Base-by-base conservation (phyloP, 305 asterid species). In the Salvia sclarea region DNA sequence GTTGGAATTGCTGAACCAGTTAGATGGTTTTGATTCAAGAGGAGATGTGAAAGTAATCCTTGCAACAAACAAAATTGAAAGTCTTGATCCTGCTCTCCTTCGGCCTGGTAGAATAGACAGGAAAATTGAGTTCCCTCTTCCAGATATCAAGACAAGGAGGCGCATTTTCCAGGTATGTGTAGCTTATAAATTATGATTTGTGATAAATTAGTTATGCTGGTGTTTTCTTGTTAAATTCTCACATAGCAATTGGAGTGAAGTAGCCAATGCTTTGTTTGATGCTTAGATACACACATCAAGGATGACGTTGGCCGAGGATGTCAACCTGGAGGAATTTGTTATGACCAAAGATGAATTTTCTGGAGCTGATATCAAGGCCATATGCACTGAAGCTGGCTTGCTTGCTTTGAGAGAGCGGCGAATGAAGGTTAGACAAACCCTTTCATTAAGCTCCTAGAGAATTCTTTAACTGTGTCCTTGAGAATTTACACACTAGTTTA, bases 371-470 rank as follows among this genome's bases (percentile, higher is more conserved):
- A 91, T 91, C 55, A 91, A 91, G 78, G 95, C 97, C 56, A 91
- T 89, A 75, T 89, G 96, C 69, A 92, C 98, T n/a, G 98, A 92
- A 82, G 98, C 98, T 73, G 98, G 98, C 69, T 75, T 92, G 85
- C 95, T 83, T 71, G 98, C 98, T 72, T 59, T 92, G 78, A 86
- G 98, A 77, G 98, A 92, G 79, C 88, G 96, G 1, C 89, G 96
- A 10, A 92, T 89, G 98, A 92, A 92, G 95, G 98, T 89, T 21
- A 61, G 52, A 60, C 2, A 22, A 38, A 21, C 21, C 66, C 63
- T 13, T 37, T 60, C 14, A 18, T 20, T 37, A 18, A 70, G 76
- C n/a, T 47, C 61, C 31, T 69, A 50, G 6, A 17, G 30, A 50
- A 49, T 47, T 25, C 41, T 18, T 8, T 0, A n/a, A n/a, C 17